These are phyloP conservation scores for Dorcoceras hygrometricum DNA, from an alignment of 257 asterid species.

Conservation along the genomic window DNA sequence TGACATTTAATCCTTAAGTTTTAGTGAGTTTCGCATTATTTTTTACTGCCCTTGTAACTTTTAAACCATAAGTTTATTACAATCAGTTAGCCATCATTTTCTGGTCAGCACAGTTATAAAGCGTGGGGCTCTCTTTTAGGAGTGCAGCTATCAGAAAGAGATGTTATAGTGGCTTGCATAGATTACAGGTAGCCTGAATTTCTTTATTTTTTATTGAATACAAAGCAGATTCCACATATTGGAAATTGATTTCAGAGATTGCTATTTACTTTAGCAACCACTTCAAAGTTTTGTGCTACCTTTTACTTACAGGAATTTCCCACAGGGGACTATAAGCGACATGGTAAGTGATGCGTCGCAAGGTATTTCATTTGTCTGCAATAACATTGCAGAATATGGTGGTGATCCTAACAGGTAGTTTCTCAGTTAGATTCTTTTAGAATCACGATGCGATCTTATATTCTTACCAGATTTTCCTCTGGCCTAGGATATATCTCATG, in stretches of 20 bases:
- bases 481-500: slow-evolving; percentile 74
- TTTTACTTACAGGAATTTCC: slow-evolving; percentile 77
- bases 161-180: slow-evolving; percentile 92
- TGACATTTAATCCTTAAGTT: neutral
- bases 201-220: neutral
- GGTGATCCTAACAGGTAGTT: slow-evolving; percentile 92
- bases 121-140: slow-evolving; percentile 99
- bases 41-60: neutral
- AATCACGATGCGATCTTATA: slow-evolving; percentile 4
- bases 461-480: neutral
- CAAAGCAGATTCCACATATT: neutral
- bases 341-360: slow-evolving; percentile 95
- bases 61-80: slow-evolving; percentile 5
- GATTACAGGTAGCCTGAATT: slow-evolving; percentile 70
- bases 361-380: slow-evolving; percentile 90
- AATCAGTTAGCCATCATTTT: slow-evolving; percentile 19
- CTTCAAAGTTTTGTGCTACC: neutral
- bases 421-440: neutral
- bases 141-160: slow-evolving; percentile 87
- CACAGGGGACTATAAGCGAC: slow-evolving; percentile 92
- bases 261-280: no score
- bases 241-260: slow-evolving; percentile 1
- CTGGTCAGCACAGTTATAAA: slow-evolving; percentile 63
- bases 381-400: slow-evolving; percentile 86
- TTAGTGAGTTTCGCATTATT: neutral